phyloP scores from a whole-genome alignment of 768 basidiomycete genomes.

The Termitomyces sp. region DNA sequence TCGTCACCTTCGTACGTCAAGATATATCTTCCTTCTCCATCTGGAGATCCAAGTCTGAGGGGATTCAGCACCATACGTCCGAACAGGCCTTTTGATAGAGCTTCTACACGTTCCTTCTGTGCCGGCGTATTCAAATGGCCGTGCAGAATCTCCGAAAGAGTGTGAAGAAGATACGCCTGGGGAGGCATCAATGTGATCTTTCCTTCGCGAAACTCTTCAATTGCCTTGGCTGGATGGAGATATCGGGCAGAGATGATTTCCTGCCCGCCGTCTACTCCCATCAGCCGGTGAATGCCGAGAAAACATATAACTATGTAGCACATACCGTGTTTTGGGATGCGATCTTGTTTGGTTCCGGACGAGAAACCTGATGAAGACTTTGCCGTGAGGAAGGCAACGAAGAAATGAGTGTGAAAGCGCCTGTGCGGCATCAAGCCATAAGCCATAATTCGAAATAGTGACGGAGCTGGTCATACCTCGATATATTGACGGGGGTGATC shows the following conservation, averaged over 20 bases:
- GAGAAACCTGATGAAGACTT: conserved; percentile 42
- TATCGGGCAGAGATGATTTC: conserved; percentile 72
- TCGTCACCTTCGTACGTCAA: conserved; percentile 72
- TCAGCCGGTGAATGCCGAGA: not conserved
- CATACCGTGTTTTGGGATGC: conserved; percentile 53
- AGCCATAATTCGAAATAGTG: not conserved
- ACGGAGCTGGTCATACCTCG: conserved; percentile 34
- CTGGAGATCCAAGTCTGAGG: conserved; percentile 28
- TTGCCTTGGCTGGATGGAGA: conserved; percentile 46
- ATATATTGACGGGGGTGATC: conserved; percentile 57
- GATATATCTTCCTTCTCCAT: conserved; percentile 39
- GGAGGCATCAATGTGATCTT: conserved; percentile 67
- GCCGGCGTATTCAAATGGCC: conserved; percentile 34
- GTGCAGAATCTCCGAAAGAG: conserved; percentile 48
- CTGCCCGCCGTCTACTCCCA: conserved; percentile 48
- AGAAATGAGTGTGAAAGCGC: conserved; percentile 71
- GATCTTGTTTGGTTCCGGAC: conserved; percentile 50
- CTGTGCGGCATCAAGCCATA: conserved; percentile 25
- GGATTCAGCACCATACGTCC: conserved; percentile 62
- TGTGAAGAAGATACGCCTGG: conserved; percentile 66
- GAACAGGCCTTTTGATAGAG: conserved; percentile 50
- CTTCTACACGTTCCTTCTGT: conserved; percentile 41
- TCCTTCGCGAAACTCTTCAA: conserved; percentile 45
- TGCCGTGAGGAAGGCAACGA: conserved; percentile 52
- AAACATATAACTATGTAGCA: not conserved